Base-by-base conservation (phyloP, 768 basidiomycete genomes). In the Basidioascus undulatus region DNA sequence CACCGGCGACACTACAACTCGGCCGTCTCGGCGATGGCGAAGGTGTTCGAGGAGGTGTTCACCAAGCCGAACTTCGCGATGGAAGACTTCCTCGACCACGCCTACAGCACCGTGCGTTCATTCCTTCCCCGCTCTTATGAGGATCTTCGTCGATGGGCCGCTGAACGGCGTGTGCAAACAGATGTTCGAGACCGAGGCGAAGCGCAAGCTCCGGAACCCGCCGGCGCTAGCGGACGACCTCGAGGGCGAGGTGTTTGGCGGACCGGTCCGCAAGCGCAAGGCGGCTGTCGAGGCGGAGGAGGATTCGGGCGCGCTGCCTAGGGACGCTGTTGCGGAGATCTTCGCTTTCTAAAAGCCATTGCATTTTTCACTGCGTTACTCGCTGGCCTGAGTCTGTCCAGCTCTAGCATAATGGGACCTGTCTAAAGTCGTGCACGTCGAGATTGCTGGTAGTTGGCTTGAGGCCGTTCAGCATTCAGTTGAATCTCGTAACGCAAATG, bases 21-120 rank as follows among this genome's bases (percentile, higher is more conserved):
- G 1, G 69, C 72, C 1, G 76, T 89, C n/a, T 72, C 80, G n/a
- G 81, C 81, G 0, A 57, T 96, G 35, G 73, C 72, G 23, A 75
- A 75, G 52, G 74, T 98, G 41, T 81, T 92, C 49, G 66, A 66
- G 11, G 84, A 87, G 54, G 75, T 78, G 5, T 92, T 98, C 60
- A 94, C 83, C 11, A 94, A 89, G 53, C 81, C 76, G 15, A 66
- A 65, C 27, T 94, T 86, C 57, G 63, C 71, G 12, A 70, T 92
- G 71, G 89, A 96, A 49, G 89, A 96, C 55, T 98, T 96, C 57
- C 57, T 94, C 54, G 92, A 96, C 56, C 89, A 96, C 54, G 78
- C 79, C 3, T 84, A 82, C 51, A 50, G 43, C 24, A 37, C 36
- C 16, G 19, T 35, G 20, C 16, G 35, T 19, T 12, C 21, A 50